phyloP scores from a whole-genome alignment of 805 yeast genomes.

The Candida alai region DNA sequence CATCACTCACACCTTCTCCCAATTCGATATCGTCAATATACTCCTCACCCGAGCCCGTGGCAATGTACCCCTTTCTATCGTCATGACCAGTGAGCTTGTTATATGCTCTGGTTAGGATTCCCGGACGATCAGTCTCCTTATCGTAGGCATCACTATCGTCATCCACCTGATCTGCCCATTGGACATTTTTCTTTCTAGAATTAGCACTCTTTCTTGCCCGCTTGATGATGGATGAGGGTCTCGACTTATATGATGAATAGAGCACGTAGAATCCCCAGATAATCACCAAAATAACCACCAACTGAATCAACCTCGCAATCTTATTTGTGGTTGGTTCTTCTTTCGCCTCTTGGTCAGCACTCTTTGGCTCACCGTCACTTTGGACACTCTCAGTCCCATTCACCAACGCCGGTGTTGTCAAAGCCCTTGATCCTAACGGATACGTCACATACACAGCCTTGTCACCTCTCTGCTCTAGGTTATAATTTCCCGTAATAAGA shows the following conservation, averaged over 20 bases:
- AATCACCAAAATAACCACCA: constrained; percentile 33
- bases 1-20: constrained; percentile 21
- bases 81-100: constrained; percentile 27
- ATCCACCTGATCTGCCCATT: constrained; percentile 45
- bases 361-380: background rate
- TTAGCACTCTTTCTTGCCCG: constrained; percentile 19
- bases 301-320: constrained; percentile 37
- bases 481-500: constrained; percentile 32
- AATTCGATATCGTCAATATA: constrained; percentile 39
- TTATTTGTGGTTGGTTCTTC: constrained; percentile 10
- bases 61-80: constrained; percentile 23
- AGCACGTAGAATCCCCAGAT: constrained; percentile 40
- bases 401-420: constrained; percentile 1
- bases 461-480: constrained; percentile 13
- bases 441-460: constrained; percentile 24
- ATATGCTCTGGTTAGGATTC: constrained; percentile 35
- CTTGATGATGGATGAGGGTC: constrained; percentile 41
- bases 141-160: too few species aligned
- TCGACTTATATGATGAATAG: constrained; percentile 32
- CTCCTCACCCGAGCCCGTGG: constrained; percentile 17
- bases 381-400: background rate
- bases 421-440: constrained; percentile 24
- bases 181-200: constrained; percentile 39
- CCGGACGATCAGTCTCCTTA: constrained; percentile 27
- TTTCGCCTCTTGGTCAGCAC: constrained; percentile 1